Evolutionary conservation across 345 rosid species (phyloP).

Genomic region (Populus deltoides): DNA sequence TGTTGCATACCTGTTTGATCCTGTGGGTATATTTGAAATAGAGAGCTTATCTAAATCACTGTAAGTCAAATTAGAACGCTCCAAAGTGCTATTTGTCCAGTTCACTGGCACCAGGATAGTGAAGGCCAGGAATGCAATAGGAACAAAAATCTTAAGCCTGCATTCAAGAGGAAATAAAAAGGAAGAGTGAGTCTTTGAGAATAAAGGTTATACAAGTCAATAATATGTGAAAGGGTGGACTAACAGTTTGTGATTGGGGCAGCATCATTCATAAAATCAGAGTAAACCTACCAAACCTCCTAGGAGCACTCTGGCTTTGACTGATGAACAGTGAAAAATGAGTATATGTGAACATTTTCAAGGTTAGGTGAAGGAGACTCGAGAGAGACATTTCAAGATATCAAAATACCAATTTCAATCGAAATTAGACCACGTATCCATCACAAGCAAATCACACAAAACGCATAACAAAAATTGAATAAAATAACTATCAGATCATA

Average conservation of each 20-base stretch:
- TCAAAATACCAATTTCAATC: not conserved
- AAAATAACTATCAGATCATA: conserved; percentile 27
- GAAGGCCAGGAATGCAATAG: conserved; percentile 69
- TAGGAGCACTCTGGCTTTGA: not conserved
- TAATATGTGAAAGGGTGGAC: not conserved
- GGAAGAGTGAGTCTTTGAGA: not conserved
- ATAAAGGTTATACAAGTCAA: not conserved
- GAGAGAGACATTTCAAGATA: not conserved
- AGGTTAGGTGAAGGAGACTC: not conserved
- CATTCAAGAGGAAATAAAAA: conserved; percentile 19
- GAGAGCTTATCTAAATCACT: conserved; percentile 83
- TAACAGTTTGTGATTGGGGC: not conserved
- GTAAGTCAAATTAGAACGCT: conserved; percentile 50
- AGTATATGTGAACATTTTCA: not conserved
- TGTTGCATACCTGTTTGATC: conserved; percentile 57
- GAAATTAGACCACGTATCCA: not conserved
- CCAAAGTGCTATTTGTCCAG: conserved; percentile 70
- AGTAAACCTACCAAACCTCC: not conserved
- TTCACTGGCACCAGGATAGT: conserved; percentile 76
- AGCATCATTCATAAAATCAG: not conserved
- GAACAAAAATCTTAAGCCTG: conserved; percentile 86
- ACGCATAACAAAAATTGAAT: not conserved
- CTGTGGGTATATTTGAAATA: conserved; percentile 78
- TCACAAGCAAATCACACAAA: not conserved
- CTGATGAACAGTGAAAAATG: not conserved